Base-by-base conservation (phyloP, 2,329 filamentous ascomycete species). In the Emergomyces africanus region DNA sequence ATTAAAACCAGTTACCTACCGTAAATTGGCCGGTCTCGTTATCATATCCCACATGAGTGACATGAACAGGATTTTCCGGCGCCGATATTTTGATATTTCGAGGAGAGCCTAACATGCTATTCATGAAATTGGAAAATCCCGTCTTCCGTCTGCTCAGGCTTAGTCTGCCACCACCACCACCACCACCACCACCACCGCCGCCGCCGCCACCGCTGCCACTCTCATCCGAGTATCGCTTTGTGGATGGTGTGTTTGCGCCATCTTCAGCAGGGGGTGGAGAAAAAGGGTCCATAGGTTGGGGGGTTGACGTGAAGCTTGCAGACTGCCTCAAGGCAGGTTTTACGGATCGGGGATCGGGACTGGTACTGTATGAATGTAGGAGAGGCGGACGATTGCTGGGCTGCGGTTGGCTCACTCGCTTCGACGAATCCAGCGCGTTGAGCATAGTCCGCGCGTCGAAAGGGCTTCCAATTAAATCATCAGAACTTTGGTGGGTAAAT, bases 1-100 rank as follows among this genome's bases (percentile, higher is more conserved):
- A 33, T 57, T 23, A 23, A 57, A 23, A 39, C 33, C 14, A 15
- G 10, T 35, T 57, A 82, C 86, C 70, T 80, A 95, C 90, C 60
- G 92, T 97, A 73, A 96, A 99, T 75, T 96, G 89, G 65, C 94
- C 94, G 3, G 94, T 97, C 68, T 89, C 83, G 75, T 94, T 95
- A 74, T 99, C 92, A 72, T 96, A 96, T 66, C 92, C 92, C 65
- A 99, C 94, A 74, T 99, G 94, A 60, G 92, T 97, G 67, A 99
- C 89, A 75, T 97, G 94, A 61, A 97, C 90, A 54, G 94, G 94
- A 68, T 99, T 97, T 74, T 96, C 91, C 58, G 94, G 94, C 42
- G 90, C 89, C n/a, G 94, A 97, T 68, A 99, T 99, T 73, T 92
- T 84, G 53, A 94, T 90, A 64, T 90, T 89, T 74, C 91, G 89